Base-by-base conservation (phyloP, 305 asterid genomes). In the Andrographis paniculata region DNA sequence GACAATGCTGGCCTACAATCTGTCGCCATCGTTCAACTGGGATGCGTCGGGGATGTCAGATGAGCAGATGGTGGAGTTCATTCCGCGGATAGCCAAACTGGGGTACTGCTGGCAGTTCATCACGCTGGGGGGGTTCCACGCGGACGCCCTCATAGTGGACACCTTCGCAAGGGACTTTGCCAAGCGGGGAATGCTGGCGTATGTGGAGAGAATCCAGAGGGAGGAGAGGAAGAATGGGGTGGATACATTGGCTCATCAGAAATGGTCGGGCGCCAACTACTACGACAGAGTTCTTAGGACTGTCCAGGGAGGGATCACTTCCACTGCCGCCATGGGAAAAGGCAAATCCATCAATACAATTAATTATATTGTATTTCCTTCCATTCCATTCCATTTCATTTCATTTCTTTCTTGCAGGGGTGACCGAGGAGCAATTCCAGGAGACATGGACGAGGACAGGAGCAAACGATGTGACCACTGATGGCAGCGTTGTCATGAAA, bases 221-320 rank as follows among this genome's bases (percentile, higher is more conserved):
- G 89, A 91, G 61, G 96, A 91, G 27, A 71, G 96, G 71, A 74
- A 14, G 3, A 61, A 92, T 50, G 99, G 91, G 1, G 96, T 87
- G 12, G 99, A 87, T 18, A 92, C 99, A 6, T 52, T 87, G 74
- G 95, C 99, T 48, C 96, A 92, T 58, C 99, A 91, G 72, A 87
- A 91, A 47, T 91, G 99, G 99, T 91, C 96, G 27, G 96, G 96
- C n/a, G 99, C 96, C 5, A 92, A 86, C 69, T 87, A 87, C 71
- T 84, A 92, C 48, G 99, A 87, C 23, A 73, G 82, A 40, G 93
- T 92, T 21, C 84, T 87, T 11, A 78, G 87, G 73, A 87, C 95
- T 16, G 99, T 92, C 57, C 99, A 92, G 61, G 96, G 99, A 27
- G 99, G 96, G 47, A 79, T 87, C 47, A 83, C 93, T 37, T 92